Evolutionary conservation across 306 rosid genomes (phyloP).

Genomic region (Oemleria cerasiformis): DNA sequence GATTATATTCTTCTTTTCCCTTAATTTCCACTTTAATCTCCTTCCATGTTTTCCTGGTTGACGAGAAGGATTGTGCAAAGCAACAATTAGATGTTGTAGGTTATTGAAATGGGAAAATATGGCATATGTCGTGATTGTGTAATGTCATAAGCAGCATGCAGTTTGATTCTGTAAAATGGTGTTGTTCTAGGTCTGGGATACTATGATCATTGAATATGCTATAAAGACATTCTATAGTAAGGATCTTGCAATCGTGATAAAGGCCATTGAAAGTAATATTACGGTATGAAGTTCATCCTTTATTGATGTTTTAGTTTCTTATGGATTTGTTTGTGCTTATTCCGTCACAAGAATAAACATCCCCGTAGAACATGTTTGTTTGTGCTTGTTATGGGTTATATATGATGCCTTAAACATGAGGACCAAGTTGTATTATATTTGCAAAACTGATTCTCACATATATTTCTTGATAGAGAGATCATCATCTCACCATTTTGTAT

Average conservation of each 20-base stretch:
- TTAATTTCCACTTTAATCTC: background rate
- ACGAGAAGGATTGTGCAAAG: background rate
- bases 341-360: background rate
- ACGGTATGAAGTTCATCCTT: constrained; percentile 37
- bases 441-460: too few relatives aligned
- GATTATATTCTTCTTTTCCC: background rate
- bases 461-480: too few relatives aligned
- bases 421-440: too few relatives aligned
- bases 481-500: too few relatives aligned
- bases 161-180: constrained; percentile 33
- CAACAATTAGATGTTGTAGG: background rate
- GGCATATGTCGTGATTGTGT: background rate
- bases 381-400: too few relatives aligned
- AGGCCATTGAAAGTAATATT: constrained; percentile 65
- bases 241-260: constrained; percentile 64
- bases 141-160: background rate
- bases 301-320: background rate
- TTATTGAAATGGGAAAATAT: background rate
- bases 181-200: constrained; percentile 76
- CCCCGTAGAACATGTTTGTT: background rate
- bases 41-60: background rate
- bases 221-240: constrained; percentile 64
- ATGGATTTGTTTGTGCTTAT: background rate
- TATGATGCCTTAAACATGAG: too few relatives aligned
- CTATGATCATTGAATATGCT: constrained; percentile 87